Base-by-base conservation (phyloP, 352 stramenopile genomes). In the Phytophthora sansomeana region DNA sequence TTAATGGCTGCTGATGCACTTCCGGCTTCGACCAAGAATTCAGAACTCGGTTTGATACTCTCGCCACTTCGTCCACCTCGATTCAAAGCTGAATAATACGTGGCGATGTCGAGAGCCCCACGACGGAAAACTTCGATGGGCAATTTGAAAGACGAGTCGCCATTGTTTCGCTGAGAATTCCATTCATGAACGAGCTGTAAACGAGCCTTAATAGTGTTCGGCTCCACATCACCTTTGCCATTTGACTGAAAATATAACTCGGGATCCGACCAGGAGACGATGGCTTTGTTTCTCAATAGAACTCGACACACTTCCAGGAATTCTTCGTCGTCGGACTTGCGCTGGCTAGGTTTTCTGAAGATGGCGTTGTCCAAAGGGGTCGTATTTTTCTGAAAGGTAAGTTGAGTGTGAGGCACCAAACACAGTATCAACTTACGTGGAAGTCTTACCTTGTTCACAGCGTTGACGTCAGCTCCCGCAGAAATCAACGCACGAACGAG, bases 121-220 rank as follows among this genome's bases (percentile, higher is more conserved):
- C 54, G 41, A 16, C 54, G 30, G 8, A 75, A 55, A 1, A 68
- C 57, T 56, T 68, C 56, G 16, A 55, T 44, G 16, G 56, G 43
- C 3, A 58, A 32, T 21, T 38, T 55, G 46, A 57, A 48, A 35
- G 38, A 41, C 6, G 33, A 32, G 11, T 30, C 21, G 6, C 44
- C 44, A 11, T 30, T 42, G 7, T 49, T 48, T 11, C 44, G 56
- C 21, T 58, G 56, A 11, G n/a, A 57, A 29, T 47, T 21, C 56
- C 56, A 64, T 44, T 57, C 29, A 24, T 57, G 36, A 10, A 64
- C 43, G 16, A 64, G 44, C 33, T 57, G 46, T 6, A 57, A 49
- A 26, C 54, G 54, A 6, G 41, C 39, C 10, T 67, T 51, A 11
- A 54, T 46, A 3, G 39, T 41, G 1, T 17, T 39, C 10, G 49